phyloP scores from a whole-genome alignment of 148 eudicot species.

The Oxyria digyna region DNA sequence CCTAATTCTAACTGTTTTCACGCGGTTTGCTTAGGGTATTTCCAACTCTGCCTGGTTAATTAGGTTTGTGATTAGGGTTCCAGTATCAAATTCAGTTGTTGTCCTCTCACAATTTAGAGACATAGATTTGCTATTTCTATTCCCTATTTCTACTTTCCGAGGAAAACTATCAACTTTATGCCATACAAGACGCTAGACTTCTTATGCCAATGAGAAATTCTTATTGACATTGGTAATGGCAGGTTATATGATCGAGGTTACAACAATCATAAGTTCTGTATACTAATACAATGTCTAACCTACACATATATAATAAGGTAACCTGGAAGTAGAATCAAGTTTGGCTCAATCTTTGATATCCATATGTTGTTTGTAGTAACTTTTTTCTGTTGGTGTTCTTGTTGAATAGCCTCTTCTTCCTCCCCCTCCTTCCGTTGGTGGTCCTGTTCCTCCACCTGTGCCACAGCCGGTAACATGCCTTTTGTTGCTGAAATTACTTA shows the following conservation, averaged over 20 bases:
- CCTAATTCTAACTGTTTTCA: background rate
- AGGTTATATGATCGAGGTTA: slow-evolving; percentile 1
- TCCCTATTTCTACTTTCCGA: background rate
- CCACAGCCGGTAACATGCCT: slow-evolving; percentile 50
- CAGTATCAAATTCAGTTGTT: background rate
- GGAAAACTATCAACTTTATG: background rate
- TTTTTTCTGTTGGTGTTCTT: slow-evolving; percentile 11
- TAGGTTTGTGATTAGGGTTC: background rate
- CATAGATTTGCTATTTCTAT: background rate
- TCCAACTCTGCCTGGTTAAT: background rate
- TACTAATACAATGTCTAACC: background rate
- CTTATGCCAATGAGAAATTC: background rate
- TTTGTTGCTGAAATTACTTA: background rate
- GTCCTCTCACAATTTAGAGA: background rate
- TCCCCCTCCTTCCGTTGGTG: slow-evolving; percentile 20
- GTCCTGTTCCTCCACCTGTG: slow-evolving; percentile 58
- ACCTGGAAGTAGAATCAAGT: background rate
- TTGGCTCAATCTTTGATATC: background rate
- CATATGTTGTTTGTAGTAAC: background rate
- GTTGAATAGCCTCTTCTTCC: slow-evolving; percentile 55
- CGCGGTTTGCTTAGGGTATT: background rate
- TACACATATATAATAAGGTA: slow-evolving; percentile 1
- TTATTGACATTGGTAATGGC: background rate
- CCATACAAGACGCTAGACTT: background rate
- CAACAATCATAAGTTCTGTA: background rate